A percentile compares a stretch with the other conserved stretches of the same genome.
These are phyloP conservation scores for Backusella tuberculispora DNA, from an alignment of 192 early-diverging fungal genomes.

Conservation along the genomic window DNA sequence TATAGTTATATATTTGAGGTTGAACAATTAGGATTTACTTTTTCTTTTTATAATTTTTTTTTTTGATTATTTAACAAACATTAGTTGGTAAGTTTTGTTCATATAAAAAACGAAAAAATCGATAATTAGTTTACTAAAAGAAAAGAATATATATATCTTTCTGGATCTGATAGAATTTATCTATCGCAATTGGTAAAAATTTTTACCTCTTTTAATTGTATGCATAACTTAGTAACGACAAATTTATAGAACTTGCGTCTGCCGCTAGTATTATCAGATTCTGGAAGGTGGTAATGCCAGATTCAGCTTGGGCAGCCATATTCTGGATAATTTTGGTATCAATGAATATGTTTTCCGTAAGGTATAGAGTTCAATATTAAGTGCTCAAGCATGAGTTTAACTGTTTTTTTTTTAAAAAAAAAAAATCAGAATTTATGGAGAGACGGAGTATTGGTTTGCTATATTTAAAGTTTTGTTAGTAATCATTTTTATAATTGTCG, in stretches of 20 bases:
- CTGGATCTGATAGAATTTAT: background rate
- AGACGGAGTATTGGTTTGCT: conserved; percentile 82
- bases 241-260: conserved; percentile 65
- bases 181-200: background rate
- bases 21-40: no score
- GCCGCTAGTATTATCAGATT: conserved; percentile 82
- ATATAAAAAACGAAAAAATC: no score
- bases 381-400: no score
- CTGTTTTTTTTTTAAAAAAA: no score
- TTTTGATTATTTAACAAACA: conserved; percentile 21
- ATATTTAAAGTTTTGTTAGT: conserved; percentile 78
- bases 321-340: conserved; percentile 61
- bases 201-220: background rate
- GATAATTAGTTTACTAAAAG: no score
- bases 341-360: conserved; percentile 64
- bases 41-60: no score
- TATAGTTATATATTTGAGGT: background rate
- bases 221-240: conserved; percentile 7
- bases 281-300: conserved; percentile 44
- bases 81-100: conserved; percentile 1
- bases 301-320: conserved; percentile 46
- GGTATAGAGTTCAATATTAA: background rate
- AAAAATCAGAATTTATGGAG: conserved; percentile 73
- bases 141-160: no score
- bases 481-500: conserved; percentile 74